Percentiles rank a stretch among this genome's conserved stretches.
These are phyloP conservation scores for Cladosporium phlei DNA, from an alignment of 2,329 filamentous ascomycete species.

Conservation along the genomic window DNA sequence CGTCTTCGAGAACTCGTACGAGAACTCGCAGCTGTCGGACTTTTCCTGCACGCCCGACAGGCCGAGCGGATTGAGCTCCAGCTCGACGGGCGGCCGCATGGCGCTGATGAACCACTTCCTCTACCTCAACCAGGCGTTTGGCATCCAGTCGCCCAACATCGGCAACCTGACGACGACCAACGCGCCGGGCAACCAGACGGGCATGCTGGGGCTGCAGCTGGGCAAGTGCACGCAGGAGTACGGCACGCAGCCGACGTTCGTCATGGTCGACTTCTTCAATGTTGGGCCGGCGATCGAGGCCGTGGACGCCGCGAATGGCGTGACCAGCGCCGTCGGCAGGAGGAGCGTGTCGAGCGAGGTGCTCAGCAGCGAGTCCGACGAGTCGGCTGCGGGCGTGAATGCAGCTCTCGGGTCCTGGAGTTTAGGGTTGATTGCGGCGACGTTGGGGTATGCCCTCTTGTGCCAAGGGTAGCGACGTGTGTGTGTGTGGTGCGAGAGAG, in stretches of 20 bases:
- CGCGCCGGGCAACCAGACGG: slow-evolving; percentile 35
- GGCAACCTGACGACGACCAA: slow-evolving; percentile 41
- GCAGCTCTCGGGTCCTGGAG: slow-evolving; percentile 10
- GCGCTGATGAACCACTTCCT: slow-evolving; percentile 48
- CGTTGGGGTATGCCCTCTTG: slow-evolving; percentile 9
- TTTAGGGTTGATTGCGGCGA: slow-evolving; percentile 5
- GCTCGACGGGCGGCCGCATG: slow-evolving; percentile 35
- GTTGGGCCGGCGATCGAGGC: slow-evolving; percentile 52
- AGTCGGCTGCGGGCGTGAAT: slow-evolving; percentile 1
- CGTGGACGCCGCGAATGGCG: slow-evolving; percentile 63
- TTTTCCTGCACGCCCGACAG: slow-evolving; percentile 42
- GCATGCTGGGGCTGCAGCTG: slow-evolving; percentile 42
- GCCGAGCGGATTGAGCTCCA: slow-evolving; percentile 34
- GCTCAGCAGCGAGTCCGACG: neutral
- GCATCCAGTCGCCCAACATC: slow-evolving; percentile 37
- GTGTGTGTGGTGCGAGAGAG: too few relatives aligned
- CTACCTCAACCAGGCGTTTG: slow-evolving; percentile 32
- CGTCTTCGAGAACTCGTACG: slow-evolving; percentile 38
- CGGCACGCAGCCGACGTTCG: slow-evolving; percentile 37
- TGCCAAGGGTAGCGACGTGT: slow-evolving; percentile 9
- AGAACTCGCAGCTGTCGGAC: slow-evolving; percentile 37
- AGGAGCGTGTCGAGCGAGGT: slow-evolving; percentile 22
- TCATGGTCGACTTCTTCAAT: slow-evolving; percentile 45
- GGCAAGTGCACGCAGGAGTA: slow-evolving; percentile 37
- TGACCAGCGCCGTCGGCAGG: slow-evolving; percentile 43